Evolutionary conservation across 768 basidiomycete species (phyloP).

Genomic region (Calvatia gigantea): DNA sequence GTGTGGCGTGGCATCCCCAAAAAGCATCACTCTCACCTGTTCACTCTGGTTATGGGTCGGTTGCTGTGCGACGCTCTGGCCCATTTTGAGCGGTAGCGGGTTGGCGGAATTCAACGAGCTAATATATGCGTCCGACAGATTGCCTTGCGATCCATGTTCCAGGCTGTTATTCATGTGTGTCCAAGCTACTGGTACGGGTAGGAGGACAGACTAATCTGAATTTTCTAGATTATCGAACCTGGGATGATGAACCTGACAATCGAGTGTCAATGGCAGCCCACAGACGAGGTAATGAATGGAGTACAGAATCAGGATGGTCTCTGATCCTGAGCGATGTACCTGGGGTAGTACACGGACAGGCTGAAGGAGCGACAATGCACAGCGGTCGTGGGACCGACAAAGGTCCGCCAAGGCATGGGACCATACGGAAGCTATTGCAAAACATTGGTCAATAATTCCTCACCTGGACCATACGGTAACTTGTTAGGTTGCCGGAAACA

Average conservation of each 20-base stretch:
- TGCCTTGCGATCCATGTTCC: slow-evolving; percentile 8
- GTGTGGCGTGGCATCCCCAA: slow-evolving; percentile 5
- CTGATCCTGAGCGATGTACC: slow-evolving; percentile 28
- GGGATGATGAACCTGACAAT: slow-evolving; percentile 9
- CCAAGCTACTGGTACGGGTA: slow-evolving; percentile 5
- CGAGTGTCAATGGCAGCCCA: slow-evolving; percentile 1
- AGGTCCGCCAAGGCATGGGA: slow-evolving; percentile 11
- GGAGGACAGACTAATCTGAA: background rate
- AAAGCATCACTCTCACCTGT: slow-evolving; percentile 1
- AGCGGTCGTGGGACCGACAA: slow-evolving; percentile 11
- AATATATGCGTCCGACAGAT: slow-evolving; percentile 8
- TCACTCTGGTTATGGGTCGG: background rate
- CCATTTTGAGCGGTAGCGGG: slow-evolving; percentile 1
- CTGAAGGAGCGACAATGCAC: slow-evolving; percentile 8
- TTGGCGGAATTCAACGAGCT: slow-evolving; percentile 9
- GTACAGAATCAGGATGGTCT: slow-evolving; percentile 20
- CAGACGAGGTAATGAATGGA: slow-evolving; percentile 9
- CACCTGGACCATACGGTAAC: background rate
- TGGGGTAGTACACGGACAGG: slow-evolving; percentile 24
- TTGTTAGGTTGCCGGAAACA: background rate
- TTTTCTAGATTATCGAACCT: slow-evolving; percentile 10
- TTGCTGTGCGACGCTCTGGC: background rate
- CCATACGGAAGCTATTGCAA: background rate
- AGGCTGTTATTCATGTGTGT: slow-evolving; percentile 10
- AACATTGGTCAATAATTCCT: slow-evolving; percentile 8